Evolutionary conservation across 148 eudicot species (phyloP).

Genomic region (Spergularia marina): DNA sequence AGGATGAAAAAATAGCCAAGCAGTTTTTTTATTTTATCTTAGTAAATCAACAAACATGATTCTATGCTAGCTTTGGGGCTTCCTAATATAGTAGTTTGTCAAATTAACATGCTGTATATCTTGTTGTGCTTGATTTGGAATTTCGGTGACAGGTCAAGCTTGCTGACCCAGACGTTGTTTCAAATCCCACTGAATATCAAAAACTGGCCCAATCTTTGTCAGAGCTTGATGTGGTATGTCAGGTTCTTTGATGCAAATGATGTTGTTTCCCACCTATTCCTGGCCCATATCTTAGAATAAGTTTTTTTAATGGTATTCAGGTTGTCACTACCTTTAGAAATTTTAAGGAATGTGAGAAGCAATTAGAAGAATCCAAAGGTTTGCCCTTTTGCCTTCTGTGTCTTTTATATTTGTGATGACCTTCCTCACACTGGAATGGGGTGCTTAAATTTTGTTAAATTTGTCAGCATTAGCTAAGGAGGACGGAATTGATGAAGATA

Average conservation of each 20-base stretch:
- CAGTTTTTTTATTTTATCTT: background rate
- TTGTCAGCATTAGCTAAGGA: conserved; percentile 70
- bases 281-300: background rate
- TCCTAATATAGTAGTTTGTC: background rate
- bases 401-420: background rate
- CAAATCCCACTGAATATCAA: conserved; percentile 89
- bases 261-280: background rate
- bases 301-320: conserved; percentile 32
- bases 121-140: background rate
- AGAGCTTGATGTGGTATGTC: conserved; percentile 81
- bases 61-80: background rate
- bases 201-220: conserved; percentile 86
- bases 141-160: conserved; percentile 59
- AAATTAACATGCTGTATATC: background rate
- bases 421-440: background rate
- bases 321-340: conserved; percentile 67
- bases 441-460: conserved; percentile 11
- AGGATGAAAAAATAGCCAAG: background rate
- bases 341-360: conserved; percentile 88
- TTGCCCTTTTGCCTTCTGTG: conserved; percentile 1
- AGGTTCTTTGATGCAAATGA: conserved; percentile 1
- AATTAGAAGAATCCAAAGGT: conserved; percentile 94
- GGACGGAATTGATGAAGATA: conserved; percentile 74
- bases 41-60: background rate
- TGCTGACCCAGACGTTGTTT: conserved; percentile 92